Evolutionary conservation across 805 yeast species (phyloP), one percentile per base, ranked within the genome.

Genomic region (Blastobotrys muscicola): DNA sequence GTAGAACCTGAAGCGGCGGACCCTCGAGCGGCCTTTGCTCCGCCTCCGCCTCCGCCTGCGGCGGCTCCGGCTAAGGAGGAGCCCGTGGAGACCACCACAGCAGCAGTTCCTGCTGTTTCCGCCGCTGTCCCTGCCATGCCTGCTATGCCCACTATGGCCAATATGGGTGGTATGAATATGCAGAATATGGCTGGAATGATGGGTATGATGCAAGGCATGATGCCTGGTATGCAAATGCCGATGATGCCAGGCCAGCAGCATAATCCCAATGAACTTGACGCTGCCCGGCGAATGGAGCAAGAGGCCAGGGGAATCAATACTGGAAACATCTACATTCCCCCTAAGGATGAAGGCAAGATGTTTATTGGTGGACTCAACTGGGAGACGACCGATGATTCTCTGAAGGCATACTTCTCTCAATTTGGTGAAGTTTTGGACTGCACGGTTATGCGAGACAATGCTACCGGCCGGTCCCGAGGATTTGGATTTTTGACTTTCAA

Each of bases 291-390:
- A 20, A 20, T 20, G 26, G 26, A 39, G 4, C 38, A 29, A 3
- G 42, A 41, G 3, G 13, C 23, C 13, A 49, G 52, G 15, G 56
- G 57, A 7, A 54, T 53, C 47, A 52, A 50, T 41, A 60, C 66
- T 10, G 67, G 66, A 14, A 59, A 62, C 75, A 78, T 62, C 60
- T 76, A 50, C 64, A 75, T 50, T 31, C 68, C 68, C 12, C 66
- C 68, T 20, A 75, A 79, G 51, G 95, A 85, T 55, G 80, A 80
- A 50, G 94, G 94, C 43, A 87, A 87, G 60, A 84, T 87, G 94
- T 87, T 87, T 58, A 77, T 86, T 62, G 98, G 98, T 50, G 98
- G 98, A 41, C 76, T 90, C 55, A 92, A 90, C 58, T 90, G 97
- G 97, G 97, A 90, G 59, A 90, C 98, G 11, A 80, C 89, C 10